phyloP scores from a whole-genome alignment of 441 rosid species.

The Populus trichocarpa region DNA sequence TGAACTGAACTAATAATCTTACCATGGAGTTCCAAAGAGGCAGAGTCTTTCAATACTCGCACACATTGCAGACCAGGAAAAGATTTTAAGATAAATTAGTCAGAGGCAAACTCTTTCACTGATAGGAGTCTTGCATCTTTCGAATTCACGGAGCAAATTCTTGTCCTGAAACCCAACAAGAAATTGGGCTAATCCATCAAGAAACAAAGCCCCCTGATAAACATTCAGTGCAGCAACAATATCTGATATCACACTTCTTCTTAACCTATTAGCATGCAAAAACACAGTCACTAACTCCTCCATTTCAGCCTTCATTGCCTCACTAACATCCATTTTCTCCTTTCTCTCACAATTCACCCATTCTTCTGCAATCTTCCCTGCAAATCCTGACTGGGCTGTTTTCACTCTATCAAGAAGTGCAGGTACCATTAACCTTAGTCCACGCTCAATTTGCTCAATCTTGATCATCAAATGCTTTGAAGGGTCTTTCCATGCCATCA shows the following conservation, averaged over 20 bases:
- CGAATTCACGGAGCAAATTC: slow-evolving; percentile 40
- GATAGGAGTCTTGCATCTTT: slow-evolving; percentile 27
- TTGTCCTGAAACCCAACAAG: slow-evolving; percentile 67
- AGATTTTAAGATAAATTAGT: slow-evolving; percentile 5
- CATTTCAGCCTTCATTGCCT: slow-evolving; percentile 48
- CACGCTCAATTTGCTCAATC: slow-evolving; percentile 77
- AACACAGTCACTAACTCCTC: slow-evolving; percentile 64
- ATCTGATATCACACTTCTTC: slow-evolving; percentile 64
- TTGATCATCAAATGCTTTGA: slow-evolving; percentile 32
- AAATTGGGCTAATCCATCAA: slow-evolving; percentile 69
- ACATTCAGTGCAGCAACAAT: slow-evolving; percentile 50
- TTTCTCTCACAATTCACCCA: slow-evolving; percentile 31
- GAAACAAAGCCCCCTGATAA: slow-evolving; percentile 73
- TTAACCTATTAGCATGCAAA: slow-evolving; percentile 58
- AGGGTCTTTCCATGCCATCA: slow-evolving; percentile 52
- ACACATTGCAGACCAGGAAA: background rate
- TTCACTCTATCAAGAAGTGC: slow-evolving; percentile 41
- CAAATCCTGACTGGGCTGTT: slow-evolving; percentile 44
- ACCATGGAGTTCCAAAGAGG: background rate
- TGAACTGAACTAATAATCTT: background rate
- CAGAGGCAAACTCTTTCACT: background rate
- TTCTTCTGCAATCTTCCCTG: slow-evolving; percentile 37
- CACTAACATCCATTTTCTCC: slow-evolving; percentile 26
- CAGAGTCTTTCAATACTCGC: background rate
- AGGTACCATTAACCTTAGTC: slow-evolving; percentile 75